Base-by-base conservation (phyloP, 495 filamentous ascomycete genomes). In the Cercophora sp. region DNA sequence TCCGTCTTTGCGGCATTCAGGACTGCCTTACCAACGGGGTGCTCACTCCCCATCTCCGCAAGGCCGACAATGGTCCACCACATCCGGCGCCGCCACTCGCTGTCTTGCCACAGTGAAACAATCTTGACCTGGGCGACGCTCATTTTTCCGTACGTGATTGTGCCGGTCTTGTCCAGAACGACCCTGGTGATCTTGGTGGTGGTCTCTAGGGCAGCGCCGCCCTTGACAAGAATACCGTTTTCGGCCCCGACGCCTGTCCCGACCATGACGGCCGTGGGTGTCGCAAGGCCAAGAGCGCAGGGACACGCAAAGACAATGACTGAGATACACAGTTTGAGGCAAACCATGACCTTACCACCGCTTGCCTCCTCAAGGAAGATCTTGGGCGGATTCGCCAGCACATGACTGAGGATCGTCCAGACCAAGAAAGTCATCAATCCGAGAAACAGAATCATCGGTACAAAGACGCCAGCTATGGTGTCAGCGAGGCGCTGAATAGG, bases 131-230 rank as follows among this genome's bases (percentile, higher is more conserved):
- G 81, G 19, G 88, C 83, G 22, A 97, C 91, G 53, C 78, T 90
- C 93, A 99, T 97, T 66, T 88, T 90, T 0, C 93, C 93, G 49
- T 90, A 83, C 0, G 93, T 99, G 57, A 99, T 75, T 1, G 93
- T 99, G 23, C 93, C 93, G 3, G 93, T 99, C 77, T 99, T 99
- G 72, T 99, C 93, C n/a, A 97, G 83, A n/a, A 99, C 91, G 35
- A 97, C 81, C 51, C 95, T 86, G 13, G 83, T 92, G 61, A 99
- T 79, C 62, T 89, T 92, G 3, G 92, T 99, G 0, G 91, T 88
- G 2, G 83, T 91, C 69, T 99, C 93, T 11, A 99, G 75, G 23
- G 91, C 89, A 32, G 89, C 91, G 23, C 93, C 93, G 45, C 94
- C 91, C 65, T 99, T 99, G 66, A 97, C 87, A 1, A 99, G 77